Percentiles rank a stretch among this genome's conserved stretches.
Conservation (phyloP, 371 early-diverging fungal species). For the Basidiobolus meristosporus region DNA sequence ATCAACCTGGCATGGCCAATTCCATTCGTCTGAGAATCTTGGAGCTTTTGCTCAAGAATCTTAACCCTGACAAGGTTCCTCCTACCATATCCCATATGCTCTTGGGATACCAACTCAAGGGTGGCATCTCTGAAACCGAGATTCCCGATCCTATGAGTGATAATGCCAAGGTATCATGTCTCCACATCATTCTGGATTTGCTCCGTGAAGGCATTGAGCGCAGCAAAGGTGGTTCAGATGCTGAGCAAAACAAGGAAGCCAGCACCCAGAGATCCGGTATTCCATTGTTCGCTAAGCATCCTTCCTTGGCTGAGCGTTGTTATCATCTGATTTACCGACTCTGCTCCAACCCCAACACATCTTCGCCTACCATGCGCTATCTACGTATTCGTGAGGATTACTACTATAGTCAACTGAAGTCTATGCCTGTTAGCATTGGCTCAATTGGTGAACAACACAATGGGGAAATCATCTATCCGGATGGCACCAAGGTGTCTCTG, state of each 20-base stretch:
- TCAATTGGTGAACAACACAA: constrained; percentile 6
- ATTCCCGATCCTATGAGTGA: neutral
- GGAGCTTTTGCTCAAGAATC: constrained; percentile 42
- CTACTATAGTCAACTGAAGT: constrained; percentile 33
- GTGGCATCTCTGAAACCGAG: neutral
- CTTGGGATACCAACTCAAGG: constrained; percentile 42
- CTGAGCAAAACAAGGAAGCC: too few species aligned
- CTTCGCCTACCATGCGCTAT: constrained; percentile 52
- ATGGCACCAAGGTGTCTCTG: constrained; percentile 11
- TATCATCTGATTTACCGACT: constrained; percentile 65
- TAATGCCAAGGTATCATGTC: constrained; percentile 14
- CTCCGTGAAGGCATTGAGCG: constrained; percentile 24
- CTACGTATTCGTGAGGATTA: constrained; percentile 63
- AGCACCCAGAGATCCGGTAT: too few species aligned
- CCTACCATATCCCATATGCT: constrained; percentile 74
- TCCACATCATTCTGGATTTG: constrained; percentile 49
- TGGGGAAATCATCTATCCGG: constrained; percentile 3
- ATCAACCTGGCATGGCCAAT: constrained; percentile 4
- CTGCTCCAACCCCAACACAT: constrained; percentile 44
- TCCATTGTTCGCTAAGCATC: constrained; percentile 24
- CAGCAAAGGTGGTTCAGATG: too few species aligned
- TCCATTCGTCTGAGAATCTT: constrained; percentile 48
- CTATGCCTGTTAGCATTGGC: constrained; percentile 22
- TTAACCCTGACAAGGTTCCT: constrained; percentile 13
- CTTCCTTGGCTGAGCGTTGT: constrained; percentile 69